These are phyloP conservation scores for Dipteronia dyeriana DNA, from an alignment of 345 rosid species.

Conservation along the genomic window DNA sequence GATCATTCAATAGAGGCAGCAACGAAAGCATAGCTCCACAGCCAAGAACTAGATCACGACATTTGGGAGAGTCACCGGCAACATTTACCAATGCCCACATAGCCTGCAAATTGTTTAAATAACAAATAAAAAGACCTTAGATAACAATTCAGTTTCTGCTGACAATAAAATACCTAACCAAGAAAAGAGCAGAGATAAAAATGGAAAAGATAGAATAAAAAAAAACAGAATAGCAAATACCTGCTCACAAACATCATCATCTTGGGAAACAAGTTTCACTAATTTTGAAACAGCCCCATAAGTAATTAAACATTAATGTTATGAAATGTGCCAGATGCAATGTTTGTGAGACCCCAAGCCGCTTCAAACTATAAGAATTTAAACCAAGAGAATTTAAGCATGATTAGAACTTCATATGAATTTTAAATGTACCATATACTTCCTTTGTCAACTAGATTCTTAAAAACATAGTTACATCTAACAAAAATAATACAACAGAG, in stretches of 20 bases:
- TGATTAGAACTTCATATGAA: neutral
- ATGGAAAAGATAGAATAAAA: neutral
- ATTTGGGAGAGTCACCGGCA: slow-evolving; percentile 84
- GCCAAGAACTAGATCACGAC: slow-evolving; percentile 72
- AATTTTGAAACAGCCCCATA: slow-evolving; percentile 82
- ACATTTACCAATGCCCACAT: slow-evolving; percentile 91
- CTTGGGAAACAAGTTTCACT: slow-evolving; percentile 67
- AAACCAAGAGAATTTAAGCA: slow-evolving; percentile 17
- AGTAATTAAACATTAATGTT: slow-evolving; percentile 80
- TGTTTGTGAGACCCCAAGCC: slow-evolving; percentile 89
- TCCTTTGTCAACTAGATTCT: slow-evolving; percentile 2
- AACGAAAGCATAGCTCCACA: slow-evolving; percentile 63
- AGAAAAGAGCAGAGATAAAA: neutral
- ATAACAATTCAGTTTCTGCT: neutral
- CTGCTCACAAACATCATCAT: slow-evolving; percentile 85
- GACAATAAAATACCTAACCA: neutral
- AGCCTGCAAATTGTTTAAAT: slow-evolving; percentile 39
- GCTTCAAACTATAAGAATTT: slow-evolving; percentile 63
- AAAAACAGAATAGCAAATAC: slow-evolving; percentile 29
- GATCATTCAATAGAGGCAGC: slow-evolving; percentile 63
- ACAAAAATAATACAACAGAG: neutral
- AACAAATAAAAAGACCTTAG: neutral
- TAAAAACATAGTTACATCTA: neutral
- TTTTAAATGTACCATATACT: neutral
- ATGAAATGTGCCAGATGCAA: slow-evolving; percentile 89